Conservation (phyloP, 208 protist genomes). For the Crithidia fasciculata region DNA sequence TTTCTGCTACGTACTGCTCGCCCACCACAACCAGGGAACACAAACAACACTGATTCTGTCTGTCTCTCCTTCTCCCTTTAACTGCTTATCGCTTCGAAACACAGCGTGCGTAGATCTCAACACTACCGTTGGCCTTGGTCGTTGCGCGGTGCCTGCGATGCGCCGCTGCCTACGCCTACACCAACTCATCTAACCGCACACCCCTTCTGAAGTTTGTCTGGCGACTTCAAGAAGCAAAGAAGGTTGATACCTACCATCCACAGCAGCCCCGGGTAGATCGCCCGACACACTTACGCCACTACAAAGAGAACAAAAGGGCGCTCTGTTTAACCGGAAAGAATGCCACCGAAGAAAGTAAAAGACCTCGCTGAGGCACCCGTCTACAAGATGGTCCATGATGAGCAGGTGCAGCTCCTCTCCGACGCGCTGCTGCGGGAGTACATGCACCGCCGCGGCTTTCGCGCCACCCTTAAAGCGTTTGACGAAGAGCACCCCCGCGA, state of each 20-base stretch:
- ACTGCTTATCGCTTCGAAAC: neutral
- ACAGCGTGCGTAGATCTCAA: too few relatives aligned
- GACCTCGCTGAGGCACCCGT: slow-evolving; percentile 58
- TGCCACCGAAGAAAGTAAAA: slow-evolving; percentile 76
- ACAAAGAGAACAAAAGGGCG: neutral
- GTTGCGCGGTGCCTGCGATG: too few relatives aligned
- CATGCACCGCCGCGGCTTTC: slow-evolving; percentile 90
- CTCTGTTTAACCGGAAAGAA: slow-evolving; percentile 8
- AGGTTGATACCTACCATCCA: neutral
- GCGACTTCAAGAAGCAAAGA: neutral
- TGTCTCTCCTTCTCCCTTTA: neutral
- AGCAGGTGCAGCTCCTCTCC: slow-evolving; percentile 85
- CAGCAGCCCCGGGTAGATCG: neutral
- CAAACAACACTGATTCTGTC: neutral
- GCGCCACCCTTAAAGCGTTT: slow-evolving; percentile 81
- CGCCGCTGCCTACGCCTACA: too few relatives aligned
- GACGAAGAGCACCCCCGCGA: slow-evolving; percentile 87
- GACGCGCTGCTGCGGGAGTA: slow-evolving; percentile 91
- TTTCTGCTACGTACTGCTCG: too few relatives aligned
- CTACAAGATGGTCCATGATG: slow-evolving; percentile 69
- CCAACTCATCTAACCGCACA: too few relatives aligned
- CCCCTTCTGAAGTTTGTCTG: too few relatives aligned
- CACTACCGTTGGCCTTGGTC: too few relatives aligned
- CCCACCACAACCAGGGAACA: neutral
- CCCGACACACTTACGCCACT: neutral